Evolutionary conservation across 1,139 yeast genomes (phyloP).

Genomic region (Saccharomyces hybrid): DNA sequence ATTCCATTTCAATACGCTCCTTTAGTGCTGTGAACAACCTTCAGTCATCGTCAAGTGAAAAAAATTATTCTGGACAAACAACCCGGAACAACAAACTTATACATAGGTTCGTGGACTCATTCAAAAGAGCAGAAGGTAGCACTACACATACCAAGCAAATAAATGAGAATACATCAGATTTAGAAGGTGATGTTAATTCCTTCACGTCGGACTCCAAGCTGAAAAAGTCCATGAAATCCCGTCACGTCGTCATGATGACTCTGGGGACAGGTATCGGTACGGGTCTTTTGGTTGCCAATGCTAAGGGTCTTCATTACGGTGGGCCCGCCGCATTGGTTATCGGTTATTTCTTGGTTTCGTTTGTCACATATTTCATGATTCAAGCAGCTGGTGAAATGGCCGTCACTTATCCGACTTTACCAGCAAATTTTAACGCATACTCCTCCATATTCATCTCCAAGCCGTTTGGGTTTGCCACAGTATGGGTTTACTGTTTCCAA

Average conservation of each 20-base stretch:
- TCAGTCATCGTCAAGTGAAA: neutral
- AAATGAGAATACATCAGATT: constrained; percentile 3
- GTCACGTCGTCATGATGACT: constrained; percentile 60
- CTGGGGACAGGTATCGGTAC: constrained; percentile 80
- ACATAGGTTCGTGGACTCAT: constrained; percentile 11
- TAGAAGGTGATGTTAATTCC: constrained; percentile 9
- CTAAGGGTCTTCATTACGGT: constrained; percentile 54
- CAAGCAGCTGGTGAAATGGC: constrained; percentile 79
- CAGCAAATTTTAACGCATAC: constrained; percentile 70
- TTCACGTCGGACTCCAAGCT: constrained; percentile 18
- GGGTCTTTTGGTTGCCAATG: constrained; percentile 67
- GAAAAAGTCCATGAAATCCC: constrained; percentile 39
- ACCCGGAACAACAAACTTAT: neutral
- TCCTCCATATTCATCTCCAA: constrained; percentile 57
- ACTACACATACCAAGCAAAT: neutral
- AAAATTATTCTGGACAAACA: neutral
- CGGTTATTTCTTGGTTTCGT: constrained; percentile 58
- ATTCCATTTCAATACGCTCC: neutral
- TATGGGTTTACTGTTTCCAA: constrained; percentile 73
- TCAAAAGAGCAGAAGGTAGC: constrained; percentile 10
- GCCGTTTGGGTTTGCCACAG: constrained; percentile 73
- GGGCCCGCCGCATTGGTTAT: constrained; percentile 73
- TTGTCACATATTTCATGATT: constrained; percentile 61
- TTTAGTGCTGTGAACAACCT: neutral
- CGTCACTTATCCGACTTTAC: constrained; percentile 59